These are phyloP conservation scores for Xylaria nigripes DNA, from an alignment of 495 filamentous ascomycete genomes.

Conservation along the genomic window DNA sequence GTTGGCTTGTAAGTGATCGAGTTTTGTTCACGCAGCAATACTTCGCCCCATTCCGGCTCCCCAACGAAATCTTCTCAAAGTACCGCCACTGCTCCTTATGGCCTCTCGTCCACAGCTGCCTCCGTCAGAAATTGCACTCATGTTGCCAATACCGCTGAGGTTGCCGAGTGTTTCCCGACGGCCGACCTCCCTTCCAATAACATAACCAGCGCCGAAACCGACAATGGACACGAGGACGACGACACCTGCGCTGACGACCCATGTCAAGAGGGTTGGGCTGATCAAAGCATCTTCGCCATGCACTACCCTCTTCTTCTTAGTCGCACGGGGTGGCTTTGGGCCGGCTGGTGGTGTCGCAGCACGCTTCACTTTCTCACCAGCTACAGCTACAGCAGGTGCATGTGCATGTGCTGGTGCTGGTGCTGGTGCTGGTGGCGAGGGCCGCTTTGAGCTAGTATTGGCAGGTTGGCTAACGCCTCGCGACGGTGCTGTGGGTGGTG, in stretches of 20 bases:
- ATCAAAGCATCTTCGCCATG: constrained; percentile 34
- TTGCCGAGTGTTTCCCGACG: constrained; percentile 47
- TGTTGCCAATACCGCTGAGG: constrained; percentile 32
- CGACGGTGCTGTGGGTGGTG: constrained; percentile 18
- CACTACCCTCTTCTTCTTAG: constrained; percentile 49
- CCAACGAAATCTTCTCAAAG: constrained; percentile 41
- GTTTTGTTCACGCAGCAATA: constrained; percentile 29
- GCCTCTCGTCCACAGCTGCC: constrained; percentile 36
- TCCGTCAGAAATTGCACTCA: constrained; percentile 24
- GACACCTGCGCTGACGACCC: constrained; percentile 86
- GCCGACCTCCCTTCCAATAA: constrained; percentile 75
- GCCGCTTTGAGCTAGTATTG: constrained; percentile 2
- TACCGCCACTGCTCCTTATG: constrained; percentile 31
- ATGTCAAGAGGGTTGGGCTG: constrained; percentile 74
- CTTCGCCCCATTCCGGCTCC: constrained; percentile 34
- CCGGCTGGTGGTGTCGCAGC: constrained; percentile 29
- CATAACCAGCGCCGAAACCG: constrained; percentile 89
- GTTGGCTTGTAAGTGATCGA: background rate
- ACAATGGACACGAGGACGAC: constrained; percentile 86
- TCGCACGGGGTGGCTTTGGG: constrained; percentile 30
- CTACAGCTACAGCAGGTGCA: constrained; percentile 26
- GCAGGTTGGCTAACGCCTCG: constrained; percentile 20
- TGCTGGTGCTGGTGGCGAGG: constrained; percentile 18
- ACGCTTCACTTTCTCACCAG: constrained; percentile 46
- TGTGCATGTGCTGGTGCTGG: no score